Evolutionary conservation across 1,139 yeast genomes (phyloP).

Genomic region (Geotrichum citri-aurantii): DNA sequence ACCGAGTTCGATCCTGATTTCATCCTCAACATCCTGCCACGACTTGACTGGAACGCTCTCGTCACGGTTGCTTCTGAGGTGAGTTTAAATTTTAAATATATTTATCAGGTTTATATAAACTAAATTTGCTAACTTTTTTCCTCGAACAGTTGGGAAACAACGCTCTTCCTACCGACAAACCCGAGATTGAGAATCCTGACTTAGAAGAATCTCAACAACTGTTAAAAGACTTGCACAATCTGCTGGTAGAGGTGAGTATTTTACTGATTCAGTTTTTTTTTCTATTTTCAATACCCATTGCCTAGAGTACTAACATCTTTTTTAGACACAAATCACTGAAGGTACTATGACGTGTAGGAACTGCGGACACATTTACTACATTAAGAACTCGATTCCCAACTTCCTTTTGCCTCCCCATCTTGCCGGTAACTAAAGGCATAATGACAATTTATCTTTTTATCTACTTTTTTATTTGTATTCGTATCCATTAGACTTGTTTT

Average conservation of each 20-base stretch:
- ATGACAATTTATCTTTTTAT: not conserved
- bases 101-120: not conserved
- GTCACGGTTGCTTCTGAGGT: slow-evolving; percentile 69
- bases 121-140: slow-evolving; percentile 39
- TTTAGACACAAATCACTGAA: slow-evolving; percentile 64
- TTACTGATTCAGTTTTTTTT: not conserved
- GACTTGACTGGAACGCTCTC: slow-evolving; percentile 86
- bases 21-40: slow-evolving; percentile 65
- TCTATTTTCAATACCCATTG: not conserved
- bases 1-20: slow-evolving; percentile 82
- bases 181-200: slow-evolving; percentile 48
- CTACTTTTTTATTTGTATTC: not conserved
- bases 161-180: slow-evolving; percentile 57
- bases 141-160: slow-evolving; percentile 51
- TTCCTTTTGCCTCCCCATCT: slow-evolving; percentile 91
- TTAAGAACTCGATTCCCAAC: slow-evolving; percentile 91
- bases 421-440: slow-evolving; percentile 34
- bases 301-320: slow-evolving; percentile 2
- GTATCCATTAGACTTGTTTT: not conserved
- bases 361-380: slow-evolving; percentile 82
- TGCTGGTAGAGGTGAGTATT: slow-evolving; percentile 53
- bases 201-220: slow-evolving; percentile 54
- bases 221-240: slow-evolving; percentile 66
- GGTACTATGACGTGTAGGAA: slow-evolving; percentile 86
- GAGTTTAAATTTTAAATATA: slow-evolving; percentile 39